A percentile compares a stretch with the other conserved stretches of the same genome.
Conservation (phyloP, 2,329 filamentous ascomycete genomes). For the Decorospora gaudefroyi region DNA sequence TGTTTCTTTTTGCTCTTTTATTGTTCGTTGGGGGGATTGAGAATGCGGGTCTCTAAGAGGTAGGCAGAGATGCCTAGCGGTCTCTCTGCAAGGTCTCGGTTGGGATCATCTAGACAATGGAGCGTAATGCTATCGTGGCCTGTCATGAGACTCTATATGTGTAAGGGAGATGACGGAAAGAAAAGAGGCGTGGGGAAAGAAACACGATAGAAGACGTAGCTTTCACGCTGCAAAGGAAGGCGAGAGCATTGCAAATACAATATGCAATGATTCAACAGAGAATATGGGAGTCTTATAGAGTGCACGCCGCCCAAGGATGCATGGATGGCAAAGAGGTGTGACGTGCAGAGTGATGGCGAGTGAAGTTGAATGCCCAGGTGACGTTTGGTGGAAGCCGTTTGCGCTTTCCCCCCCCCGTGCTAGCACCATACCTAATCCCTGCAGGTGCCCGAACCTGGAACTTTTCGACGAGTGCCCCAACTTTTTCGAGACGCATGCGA, state of each 20-base stretch:
- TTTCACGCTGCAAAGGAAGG: neutral
- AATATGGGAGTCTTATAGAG: neutral
- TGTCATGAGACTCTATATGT: too few relatives aligned
- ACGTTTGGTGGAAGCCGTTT: constrained; percentile 10
- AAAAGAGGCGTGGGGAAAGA: too few relatives aligned
- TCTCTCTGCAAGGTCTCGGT: too few relatives aligned
- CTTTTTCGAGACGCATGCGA: constrained; percentile 23
- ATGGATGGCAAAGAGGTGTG: constrained; percentile 1
- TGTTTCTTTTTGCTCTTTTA: neutral
- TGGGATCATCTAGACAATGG: too few relatives aligned
- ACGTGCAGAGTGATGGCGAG: constrained; percentile 2
- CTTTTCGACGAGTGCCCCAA: constrained; percentile 16
- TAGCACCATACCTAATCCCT: constrained; percentile 22
- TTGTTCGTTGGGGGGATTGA: too few relatives aligned
- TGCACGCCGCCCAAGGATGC: neutral
- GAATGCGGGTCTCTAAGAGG: too few relatives aligned
- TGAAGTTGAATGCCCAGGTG: neutral
- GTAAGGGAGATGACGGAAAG: too few relatives aligned
- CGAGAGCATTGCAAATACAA: neutral
- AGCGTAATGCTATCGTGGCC: too few relatives aligned
- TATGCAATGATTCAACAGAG: neutral
- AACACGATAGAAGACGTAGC: too few relatives aligned
- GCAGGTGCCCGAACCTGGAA: constrained; percentile 23
- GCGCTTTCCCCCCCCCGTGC: constrained; percentile 4
- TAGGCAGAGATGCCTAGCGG: too few relatives aligned